These are phyloP conservation scores for Fusarium sp. DNA, from an alignment of 2,329 filamentous ascomycete genomes.

Conservation along the genomic window DNA sequence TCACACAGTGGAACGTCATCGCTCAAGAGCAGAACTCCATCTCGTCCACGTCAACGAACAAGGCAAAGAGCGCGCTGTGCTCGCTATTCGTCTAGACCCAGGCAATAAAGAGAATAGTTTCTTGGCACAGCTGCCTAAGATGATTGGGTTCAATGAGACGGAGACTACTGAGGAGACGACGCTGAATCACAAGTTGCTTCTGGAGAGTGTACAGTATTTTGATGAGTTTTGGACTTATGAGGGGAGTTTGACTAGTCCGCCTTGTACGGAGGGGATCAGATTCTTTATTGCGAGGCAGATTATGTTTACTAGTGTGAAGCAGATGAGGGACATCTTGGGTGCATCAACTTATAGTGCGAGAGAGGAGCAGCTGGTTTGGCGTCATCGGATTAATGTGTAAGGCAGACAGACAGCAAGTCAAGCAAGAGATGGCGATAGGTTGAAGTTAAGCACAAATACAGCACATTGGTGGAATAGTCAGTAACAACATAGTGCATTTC, in stretches of 20 bases:
- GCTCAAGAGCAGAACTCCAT: slow-evolving; percentile 37
- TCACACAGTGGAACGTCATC: slow-evolving; percentile 33
- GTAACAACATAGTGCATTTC: too few species aligned
- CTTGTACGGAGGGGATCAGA: slow-evolving; percentile 29
- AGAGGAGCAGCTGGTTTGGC: slow-evolving; percentile 34
- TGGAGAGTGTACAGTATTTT: slow-evolving; percentile 27
- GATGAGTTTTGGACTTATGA: slow-evolving; percentile 41
- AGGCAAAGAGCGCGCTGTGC: slow-evolving; percentile 28
- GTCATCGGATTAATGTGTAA: slow-evolving; percentile 31
- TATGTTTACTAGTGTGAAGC: slow-evolving; percentile 31
- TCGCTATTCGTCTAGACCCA: slow-evolving; percentile 28
- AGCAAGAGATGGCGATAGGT: too few species aligned
- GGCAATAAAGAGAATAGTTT: slow-evolving; percentile 27
- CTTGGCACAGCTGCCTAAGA: slow-evolving; percentile 12
- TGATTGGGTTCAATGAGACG: slow-evolving; percentile 32
- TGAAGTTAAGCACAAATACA: too few species aligned
- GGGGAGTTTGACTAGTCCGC: slow-evolving; percentile 36
- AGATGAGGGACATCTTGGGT: slow-evolving; percentile 34
- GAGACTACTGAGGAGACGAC: background rate
- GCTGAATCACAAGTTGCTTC: slow-evolving; percentile 10
- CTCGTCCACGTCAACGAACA: slow-evolving; percentile 33
- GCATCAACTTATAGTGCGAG: slow-evolving; percentile 37
- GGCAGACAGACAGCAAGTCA: too few species aligned
- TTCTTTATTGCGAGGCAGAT: slow-evolving; percentile 34
- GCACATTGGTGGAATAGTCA: too few species aligned